A percentile compares a stretch with the other conserved stretches of the same genome.
phyloP scores from a whole-genome alignment of 2,329 filamentous ascomycete genomes.

The Talaromyces rugulosus region DNA sequence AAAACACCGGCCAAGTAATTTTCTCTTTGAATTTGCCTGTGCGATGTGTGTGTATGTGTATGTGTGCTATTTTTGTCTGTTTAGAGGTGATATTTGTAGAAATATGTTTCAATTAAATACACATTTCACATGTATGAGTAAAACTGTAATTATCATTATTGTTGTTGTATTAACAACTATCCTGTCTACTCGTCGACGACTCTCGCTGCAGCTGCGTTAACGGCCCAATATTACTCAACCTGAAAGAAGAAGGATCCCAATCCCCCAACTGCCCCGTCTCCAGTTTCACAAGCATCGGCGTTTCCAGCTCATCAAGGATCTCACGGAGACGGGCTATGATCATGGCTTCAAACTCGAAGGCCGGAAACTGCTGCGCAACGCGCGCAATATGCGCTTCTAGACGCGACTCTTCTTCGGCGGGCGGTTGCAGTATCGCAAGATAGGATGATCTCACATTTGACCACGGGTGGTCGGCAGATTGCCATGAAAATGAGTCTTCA shows the following conservation, averaged over 20 bases:
- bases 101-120: neutral
- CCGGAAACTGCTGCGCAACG: slow-evolving; percentile 21
- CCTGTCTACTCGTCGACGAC: neutral
- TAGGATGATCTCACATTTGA: neutral
- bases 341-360: slow-evolving; percentile 34
- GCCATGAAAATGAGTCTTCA: slow-evolving; percentile 44
- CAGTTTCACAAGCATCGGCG: slow-evolving; percentile 50
- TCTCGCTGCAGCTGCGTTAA: neutral
- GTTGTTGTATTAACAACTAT: neutral
- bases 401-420: neutral
- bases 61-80: neutral
- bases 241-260: neutral
- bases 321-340: slow-evolving; percentile 40
- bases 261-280: slow-evolving; percentile 41
- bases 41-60: neutral
- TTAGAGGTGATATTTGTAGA: slow-evolving; percentile 1
- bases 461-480: neutral
- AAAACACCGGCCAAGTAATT: neutral
- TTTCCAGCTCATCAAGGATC: slow-evolving; percentile 40
- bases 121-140: neutral
- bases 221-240: neutral
- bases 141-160: neutral
- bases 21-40: neutral
- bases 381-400: neutral
- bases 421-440: neutral